Percentiles rank a stretch among this genome's conserved stretches.
phyloP scores from a whole-genome alignment of 306 rosid genomes.

The Cotoneaster glaucophyllus region DNA sequence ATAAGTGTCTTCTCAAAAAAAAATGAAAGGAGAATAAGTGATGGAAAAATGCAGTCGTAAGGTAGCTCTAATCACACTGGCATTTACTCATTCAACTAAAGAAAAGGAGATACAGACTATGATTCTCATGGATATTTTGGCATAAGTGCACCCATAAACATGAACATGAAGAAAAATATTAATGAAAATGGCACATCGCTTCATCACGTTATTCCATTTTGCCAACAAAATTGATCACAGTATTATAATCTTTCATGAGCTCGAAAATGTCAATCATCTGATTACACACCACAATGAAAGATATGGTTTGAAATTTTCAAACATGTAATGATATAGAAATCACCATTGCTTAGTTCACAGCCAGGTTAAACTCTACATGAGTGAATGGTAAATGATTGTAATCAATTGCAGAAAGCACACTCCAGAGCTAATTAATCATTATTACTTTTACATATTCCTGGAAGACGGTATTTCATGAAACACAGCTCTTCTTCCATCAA shows the following conservation, averaged over 20 bases:
- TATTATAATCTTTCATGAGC: neutral
- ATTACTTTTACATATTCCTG: neutral
- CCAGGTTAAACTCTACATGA: neutral
- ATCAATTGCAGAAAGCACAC: neutral
- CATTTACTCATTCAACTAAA: neutral
- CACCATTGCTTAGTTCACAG: neutral
- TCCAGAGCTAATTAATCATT: neutral
- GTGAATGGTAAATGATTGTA: neutral
- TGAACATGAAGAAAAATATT: neutral
- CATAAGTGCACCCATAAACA: neutral
- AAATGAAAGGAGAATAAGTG: constrained; percentile 18
- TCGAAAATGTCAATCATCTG: neutral
- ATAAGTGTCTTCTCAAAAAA: too few species aligned
- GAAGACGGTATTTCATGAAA: neutral
- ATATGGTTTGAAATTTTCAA: neutral
- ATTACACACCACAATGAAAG: neutral
- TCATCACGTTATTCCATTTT: neutral
- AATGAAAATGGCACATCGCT: neutral
- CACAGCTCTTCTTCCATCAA: neutral
- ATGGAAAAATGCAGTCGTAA: neutral
- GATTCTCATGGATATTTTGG: neutral
- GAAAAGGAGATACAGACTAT: neutral
- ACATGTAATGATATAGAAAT: neutral
- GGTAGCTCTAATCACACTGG: neutral
- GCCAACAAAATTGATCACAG: neutral